Evolutionary conservation across 139 green algal genomes (phyloP).

Genomic region (Deuterostichococcus epilithicus): DNA sequence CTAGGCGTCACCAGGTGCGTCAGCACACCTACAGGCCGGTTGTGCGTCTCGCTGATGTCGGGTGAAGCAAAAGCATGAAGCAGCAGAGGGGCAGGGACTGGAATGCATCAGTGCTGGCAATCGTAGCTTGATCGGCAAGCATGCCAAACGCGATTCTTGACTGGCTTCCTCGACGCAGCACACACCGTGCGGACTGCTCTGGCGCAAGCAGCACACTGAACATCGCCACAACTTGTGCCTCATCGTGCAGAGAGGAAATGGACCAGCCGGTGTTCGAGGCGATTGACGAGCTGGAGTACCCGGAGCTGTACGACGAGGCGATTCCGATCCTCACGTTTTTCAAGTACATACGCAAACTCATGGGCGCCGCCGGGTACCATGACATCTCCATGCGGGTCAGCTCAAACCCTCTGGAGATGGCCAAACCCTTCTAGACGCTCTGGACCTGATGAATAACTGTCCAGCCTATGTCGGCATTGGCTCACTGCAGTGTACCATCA

Average conservation of each 20-base stretch:
- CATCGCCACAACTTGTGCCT: not conserved
- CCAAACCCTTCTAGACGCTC: too few relatives aligned
- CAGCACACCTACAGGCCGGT: too few relatives aligned
- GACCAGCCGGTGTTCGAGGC: constrained; percentile 81
- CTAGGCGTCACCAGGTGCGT: constrained; percentile 65
- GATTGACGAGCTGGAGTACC: constrained; percentile 83
- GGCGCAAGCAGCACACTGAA: not conserved
- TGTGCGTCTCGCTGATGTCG: too few relatives aligned
- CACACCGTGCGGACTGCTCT: not conserved
- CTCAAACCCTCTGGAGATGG: too few relatives aligned
- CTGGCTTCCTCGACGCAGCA: not conserved
- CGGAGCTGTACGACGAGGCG: constrained; percentile 91
- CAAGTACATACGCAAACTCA: constrained; percentile 57
- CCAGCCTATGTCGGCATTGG: too few relatives aligned
- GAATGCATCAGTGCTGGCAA: not conserved
- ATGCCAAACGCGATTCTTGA: not conserved
- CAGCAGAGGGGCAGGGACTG: not conserved
- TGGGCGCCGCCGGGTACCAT: constrained; percentile 66
- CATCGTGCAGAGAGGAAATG: constrained; percentile 71
- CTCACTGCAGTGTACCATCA: too few relatives aligned
- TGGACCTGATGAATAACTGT: too few relatives aligned
- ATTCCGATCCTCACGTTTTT: constrained; percentile 78
- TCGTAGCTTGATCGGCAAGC: not conserved
- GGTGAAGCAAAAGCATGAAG: too few relatives aligned
- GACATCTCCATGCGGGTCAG: constrained; percentile 80